Evolutionary conservation across 139 green algal species (phyloP), one percentile per base, ranked within the genome.

Genomic region (Tetraselmis striata): DNA sequence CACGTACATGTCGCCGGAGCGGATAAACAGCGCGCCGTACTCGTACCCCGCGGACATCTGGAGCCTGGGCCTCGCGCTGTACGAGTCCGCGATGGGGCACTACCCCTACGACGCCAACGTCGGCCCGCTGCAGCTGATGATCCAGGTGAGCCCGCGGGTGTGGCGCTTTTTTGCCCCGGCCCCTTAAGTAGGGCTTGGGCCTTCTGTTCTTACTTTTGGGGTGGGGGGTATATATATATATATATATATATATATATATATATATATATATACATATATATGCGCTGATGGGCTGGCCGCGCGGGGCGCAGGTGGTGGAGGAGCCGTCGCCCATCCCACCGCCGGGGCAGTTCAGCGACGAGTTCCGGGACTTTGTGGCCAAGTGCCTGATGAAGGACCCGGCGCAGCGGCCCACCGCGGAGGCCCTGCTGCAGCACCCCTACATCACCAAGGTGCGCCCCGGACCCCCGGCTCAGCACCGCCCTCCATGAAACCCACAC

Each of bases 1-100:
- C 25, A 98, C 96, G 0, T 99, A 99, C 91, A 99, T 99, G 96
- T 96, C 91, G 0, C 96, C 96, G 0, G 96, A 99, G 91, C 93
- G 96, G 32, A 95, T 99, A 80, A 90, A 93, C 79, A 93, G 94
- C 11, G 85, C 94, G 76, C 81, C 90, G 1, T 99, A 99, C 90
- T 90, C 86, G 30, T 95, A 94, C 78, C 83, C 89, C 1, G 87
- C 90, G 1, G 94, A 98, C 86, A 92, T 97, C 76, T 98, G 94
- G 94, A 89, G 84, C 31, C 87, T 99, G 76, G 96, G 95, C 1
- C 87, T 99, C 80, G 88, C 91, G 23, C 80, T 98, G 80, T 80
- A 98, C 59, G 96, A 99, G 88, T 94, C 88, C 80, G 93, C 92
- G 11, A 94, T 94, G 1, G 96, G 96, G 0, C 78, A 82, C 31